Evolutionary conservation across 31 red algal species (phyloP).

Genomic region (Odonthalia washingtoniensis): DNA sequence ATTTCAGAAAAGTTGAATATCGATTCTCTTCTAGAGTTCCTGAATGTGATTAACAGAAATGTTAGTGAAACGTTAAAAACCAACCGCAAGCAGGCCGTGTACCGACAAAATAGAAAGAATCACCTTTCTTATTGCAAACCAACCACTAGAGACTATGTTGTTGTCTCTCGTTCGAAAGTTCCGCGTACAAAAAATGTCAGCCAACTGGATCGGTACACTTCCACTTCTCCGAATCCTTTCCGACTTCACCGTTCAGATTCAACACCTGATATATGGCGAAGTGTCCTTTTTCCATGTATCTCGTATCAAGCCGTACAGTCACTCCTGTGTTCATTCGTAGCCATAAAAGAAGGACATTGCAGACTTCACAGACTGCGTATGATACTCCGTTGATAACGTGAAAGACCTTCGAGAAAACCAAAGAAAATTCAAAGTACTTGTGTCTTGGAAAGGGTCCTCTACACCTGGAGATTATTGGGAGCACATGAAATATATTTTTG

Average conservation of each 20-base stretch:
- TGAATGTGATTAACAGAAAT: neutral
- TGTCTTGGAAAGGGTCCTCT: neutral
- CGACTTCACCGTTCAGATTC: neutral
- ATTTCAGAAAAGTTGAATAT: neutral
- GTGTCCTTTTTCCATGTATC: neutral
- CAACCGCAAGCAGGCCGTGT: neutral
- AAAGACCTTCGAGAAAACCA: neutral
- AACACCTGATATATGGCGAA: neutral
- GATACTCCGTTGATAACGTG: neutral
- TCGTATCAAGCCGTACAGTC: neutral
- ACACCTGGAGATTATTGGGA: neutral
- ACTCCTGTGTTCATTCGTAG: neutral
- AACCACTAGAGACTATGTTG: neutral
- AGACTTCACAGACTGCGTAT: neutral
- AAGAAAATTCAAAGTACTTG: neutral
- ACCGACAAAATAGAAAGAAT: neutral
- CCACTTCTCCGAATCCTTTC: neutral
- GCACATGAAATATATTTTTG: neutral
- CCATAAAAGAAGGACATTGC: neutral
- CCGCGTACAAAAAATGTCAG: conserved; percentile 2
- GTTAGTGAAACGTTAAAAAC: neutral
- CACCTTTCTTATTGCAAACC: neutral
- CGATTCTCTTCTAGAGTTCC: neutral
- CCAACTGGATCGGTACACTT: neutral
- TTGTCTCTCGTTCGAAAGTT: neutral